Conservation (phyloP, 805 yeast genomes). For the Metschnikowia kunwiensis region DNA sequence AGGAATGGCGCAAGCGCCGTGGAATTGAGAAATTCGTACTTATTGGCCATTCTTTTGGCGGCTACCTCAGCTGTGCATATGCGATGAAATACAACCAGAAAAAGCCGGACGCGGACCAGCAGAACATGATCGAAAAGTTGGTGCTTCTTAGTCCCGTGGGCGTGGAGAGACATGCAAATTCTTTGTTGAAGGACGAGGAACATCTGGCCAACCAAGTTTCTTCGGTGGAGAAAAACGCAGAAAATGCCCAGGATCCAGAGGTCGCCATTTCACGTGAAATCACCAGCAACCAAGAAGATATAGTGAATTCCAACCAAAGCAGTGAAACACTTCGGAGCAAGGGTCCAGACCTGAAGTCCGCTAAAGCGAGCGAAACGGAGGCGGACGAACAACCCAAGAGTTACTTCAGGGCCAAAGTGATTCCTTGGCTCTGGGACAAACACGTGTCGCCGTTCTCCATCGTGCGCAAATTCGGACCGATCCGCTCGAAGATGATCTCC, state of each 20-base stretch:
- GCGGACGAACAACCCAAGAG: constrained; percentile 19
- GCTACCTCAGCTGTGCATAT: constrained; percentile 42
- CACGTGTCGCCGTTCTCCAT: constrained; percentile 55
- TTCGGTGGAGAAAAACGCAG: constrained; percentile 8
- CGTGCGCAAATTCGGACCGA: constrained; percentile 50
- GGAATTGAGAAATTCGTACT: constrained; percentile 34
- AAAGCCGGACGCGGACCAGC: constrained; percentile 19
- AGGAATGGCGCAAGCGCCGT: constrained; percentile 40
- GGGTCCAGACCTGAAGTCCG: neutral
- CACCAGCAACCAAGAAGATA: constrained; percentile 26
- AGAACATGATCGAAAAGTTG: constrained; percentile 33
- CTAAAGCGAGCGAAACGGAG: neutral
- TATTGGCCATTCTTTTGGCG: constrained; percentile 47
- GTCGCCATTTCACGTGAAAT: constrained; percentile 18
- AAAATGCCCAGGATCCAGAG: constrained; percentile 17
- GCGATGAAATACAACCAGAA: constrained; percentile 39
- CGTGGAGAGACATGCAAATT: constrained; percentile 34
- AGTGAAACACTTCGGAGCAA: neutral
- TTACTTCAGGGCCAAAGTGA: constrained; percentile 1
- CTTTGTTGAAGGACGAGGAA: constrained; percentile 24
- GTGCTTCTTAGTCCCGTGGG: constrained; percentile 44
- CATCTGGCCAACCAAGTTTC: constrained; percentile 15
- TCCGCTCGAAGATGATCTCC: constrained; percentile 49
- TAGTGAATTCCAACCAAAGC: constrained; percentile 11
- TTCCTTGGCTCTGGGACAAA: constrained; percentile 47